Base-by-base conservation (phyloP, 2,329 filamentous ascomycete genomes). In the Sclerotinia trifoliorum region DNA sequence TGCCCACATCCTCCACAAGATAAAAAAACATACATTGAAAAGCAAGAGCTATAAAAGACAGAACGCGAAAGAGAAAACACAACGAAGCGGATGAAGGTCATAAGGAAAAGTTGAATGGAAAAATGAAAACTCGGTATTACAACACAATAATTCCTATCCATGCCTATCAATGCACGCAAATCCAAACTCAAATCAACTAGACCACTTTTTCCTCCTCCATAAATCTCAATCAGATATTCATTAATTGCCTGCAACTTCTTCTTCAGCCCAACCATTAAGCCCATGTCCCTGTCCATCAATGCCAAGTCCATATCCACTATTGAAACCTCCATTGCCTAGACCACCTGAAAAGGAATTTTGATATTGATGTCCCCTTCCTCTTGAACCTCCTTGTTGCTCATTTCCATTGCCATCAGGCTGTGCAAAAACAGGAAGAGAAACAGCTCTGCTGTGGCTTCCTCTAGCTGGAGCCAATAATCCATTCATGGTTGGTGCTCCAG, bases 381-480 rank as follows among this genome's bases (percentile, higher is more conserved):
- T 84, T 44, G 46, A 35, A 39, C 32, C 21, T 51, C 60, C 60
- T 21, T 51, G 58, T 48, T 62, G 60, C 78, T 75, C 73, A 63
- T 73, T 74, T 51, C 82, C 83, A 35, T 84, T 84, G 62, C 80
- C 78, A 65, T 79, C 78, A 6, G 85, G 86, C 24, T 87, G 86
- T 0, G 86, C 87, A 66, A 90, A 84, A 6, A 85, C 87, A 1
- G 95, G 95, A 76, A 99, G 82, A 78, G 93, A 97, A 69, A 97
- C 93, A 46, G 95, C 93, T 49, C 95, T 71, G 48, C 73, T 77
- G 79, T 90, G 87, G 71, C 86, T 85, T 44, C 84, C 82, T 46
- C 87, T 89, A 64, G 87, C 87, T 2, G 92, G 91, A 3, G 91
- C 90, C 63, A 95, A 84, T 49, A 96, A 85, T 10, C 91, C 90